These are phyloP conservation scores for Neolentinus lepideus DNA, from an alignment of 1,284 basidiomycete genomes.

Conservation along the genomic window DNA sequence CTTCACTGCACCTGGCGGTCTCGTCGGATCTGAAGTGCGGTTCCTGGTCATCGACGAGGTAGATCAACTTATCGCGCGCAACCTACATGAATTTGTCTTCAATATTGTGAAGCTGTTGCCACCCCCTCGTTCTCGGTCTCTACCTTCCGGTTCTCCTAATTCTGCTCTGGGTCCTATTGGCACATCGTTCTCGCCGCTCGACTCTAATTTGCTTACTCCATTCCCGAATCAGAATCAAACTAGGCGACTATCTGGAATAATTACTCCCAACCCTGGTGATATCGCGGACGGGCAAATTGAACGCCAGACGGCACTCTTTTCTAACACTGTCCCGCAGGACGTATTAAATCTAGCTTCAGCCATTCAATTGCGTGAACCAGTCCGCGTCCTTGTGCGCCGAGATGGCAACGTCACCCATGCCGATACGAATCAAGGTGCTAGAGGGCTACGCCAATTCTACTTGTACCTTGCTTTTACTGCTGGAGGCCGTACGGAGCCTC, in stretches of 20 bases:
- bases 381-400: slow-evolving; percentile 92
- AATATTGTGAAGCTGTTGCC: slow-evolving; percentile 89
- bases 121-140: slow-evolving; percentile 67
- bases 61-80: slow-evolving; percentile 95
- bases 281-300: slow-evolving; percentile 46
- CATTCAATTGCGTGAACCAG: slow-evolving; percentile 89
- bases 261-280: slow-evolving; percentile 30
- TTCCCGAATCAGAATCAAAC: slow-evolving; percentile 43
- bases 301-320: slow-evolving; percentile 94
- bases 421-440: slow-evolving; percentile 65
- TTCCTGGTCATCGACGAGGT: slow-evolving; percentile 96
- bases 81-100: slow-evolving; percentile 92
- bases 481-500: slow-evolving; percentile 53
- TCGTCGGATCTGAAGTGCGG: slow-evolving; percentile 77
- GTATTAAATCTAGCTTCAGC: slow-evolving; percentile 85
- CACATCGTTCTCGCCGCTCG: slow-evolving; percentile 42
- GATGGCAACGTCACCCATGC: slow-evolving; percentile 81
- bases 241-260: slow-evolving; percentile 53
- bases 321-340: slow-evolving; percentile 90
- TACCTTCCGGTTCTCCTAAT: slow-evolving; percentile 33
- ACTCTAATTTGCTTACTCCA: slow-evolving; percentile 40
- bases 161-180: slow-evolving; percentile 17
- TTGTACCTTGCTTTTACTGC: slow-evolving; percentile 89
- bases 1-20: slow-evolving; percentile 73
- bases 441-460: slow-evolving; percentile 89